Evolutionary conservation across 78 protist genomes (phyloP).

Genomic region (Dictyostelium purpureum): DNA sequence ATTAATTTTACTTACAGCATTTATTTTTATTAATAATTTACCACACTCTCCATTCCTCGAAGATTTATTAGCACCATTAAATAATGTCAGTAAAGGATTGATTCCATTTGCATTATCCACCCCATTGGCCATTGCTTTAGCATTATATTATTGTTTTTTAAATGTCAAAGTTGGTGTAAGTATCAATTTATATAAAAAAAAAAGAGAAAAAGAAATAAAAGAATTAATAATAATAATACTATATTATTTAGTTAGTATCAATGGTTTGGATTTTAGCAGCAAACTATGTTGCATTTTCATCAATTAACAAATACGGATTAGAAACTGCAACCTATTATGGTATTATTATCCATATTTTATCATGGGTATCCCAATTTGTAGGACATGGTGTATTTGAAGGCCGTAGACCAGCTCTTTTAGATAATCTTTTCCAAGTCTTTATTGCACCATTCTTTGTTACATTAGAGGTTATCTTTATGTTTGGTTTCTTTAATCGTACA

Average conservation of each 20-base stretch:
- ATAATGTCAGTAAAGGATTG: background rate
- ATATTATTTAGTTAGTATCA: slow-evolving; percentile 17
- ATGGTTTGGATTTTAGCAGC: slow-evolving; percentile 28
- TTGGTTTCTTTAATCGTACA: slow-evolving; percentile 27
- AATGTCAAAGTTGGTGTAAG: slow-evolving; percentile 70
- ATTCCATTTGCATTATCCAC: slow-evolving; percentile 34
- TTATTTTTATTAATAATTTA: slow-evolving; percentile 4
- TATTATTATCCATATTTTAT: slow-evolving; percentile 12
- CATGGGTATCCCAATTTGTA: slow-evolving; percentile 52
- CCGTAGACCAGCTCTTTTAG: slow-evolving; percentile 56
- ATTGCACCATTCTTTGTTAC: slow-evolving; percentile 78
- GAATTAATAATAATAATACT: too few relatives aligned
- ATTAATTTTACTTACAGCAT: slow-evolving; percentile 25
- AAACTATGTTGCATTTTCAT: slow-evolving; percentile 26
- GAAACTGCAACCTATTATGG: slow-evolving; percentile 1
- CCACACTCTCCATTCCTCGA: background rate
- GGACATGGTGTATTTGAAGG: slow-evolving; percentile 66
- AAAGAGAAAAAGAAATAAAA: too few relatives aligned
- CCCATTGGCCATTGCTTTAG: slow-evolving; percentile 36
- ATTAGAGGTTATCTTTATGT: slow-evolving; percentile 22
- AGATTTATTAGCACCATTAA: background rate
- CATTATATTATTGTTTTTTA: slow-evolving; percentile 31
- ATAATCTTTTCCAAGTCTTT: slow-evolving; percentile 64
- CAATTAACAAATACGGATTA: background rate
- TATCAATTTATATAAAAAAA: background rate